Percentiles rank a stretch among this genome's conserved stretches.
These are phyloP conservation scores for Persicaria maculosa DNA, from an alignment of 148 eudicot genomes.

Conservation along the genomic window DNA sequence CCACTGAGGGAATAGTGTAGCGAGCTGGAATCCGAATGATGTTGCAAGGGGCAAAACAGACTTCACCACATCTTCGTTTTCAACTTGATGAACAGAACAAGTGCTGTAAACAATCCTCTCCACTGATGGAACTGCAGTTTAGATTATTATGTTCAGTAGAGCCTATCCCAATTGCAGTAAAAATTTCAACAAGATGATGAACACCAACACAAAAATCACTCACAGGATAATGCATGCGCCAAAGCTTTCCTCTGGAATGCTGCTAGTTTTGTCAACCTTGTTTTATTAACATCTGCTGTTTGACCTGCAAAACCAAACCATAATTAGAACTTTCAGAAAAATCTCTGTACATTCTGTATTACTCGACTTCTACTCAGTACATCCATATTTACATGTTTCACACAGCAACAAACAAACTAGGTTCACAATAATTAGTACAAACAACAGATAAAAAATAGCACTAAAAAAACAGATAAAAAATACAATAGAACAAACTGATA, in stretches of 20 bases:
- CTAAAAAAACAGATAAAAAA: no score
- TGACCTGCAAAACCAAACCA: conserved; percentile 23
- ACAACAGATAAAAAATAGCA: no score
- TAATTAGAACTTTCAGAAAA: neutral
- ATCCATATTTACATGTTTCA: neutral
- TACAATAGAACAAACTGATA: no score
- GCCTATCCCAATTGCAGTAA: neutral
- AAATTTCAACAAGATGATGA: neutral
- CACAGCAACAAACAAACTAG: neutral
- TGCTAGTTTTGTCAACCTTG: conserved; percentile 62
- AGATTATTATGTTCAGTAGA: neutral
- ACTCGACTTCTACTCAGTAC: neutral
- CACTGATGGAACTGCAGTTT: conserved; percentile 70
- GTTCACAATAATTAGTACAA: neutral
- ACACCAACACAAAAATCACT: conserved; percentile 20
- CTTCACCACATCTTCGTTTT: conserved; percentile 86
- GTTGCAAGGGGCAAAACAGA: conserved; percentile 63
- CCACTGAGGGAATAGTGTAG: conserved; percentile 73
- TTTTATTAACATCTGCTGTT: conserved; percentile 29
- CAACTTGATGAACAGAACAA: conserved; percentile 82
- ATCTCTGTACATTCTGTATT: neutral
- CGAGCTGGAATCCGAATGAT: conserved; percentile 64
- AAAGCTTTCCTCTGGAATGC: conserved; percentile 86
- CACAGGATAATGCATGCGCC: conserved; percentile 84
- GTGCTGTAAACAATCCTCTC: conserved; percentile 97